A percentile compares a stretch with the other conserved stretches of the same genome.
phyloP scores from a whole-genome alignment of 805 yeast species.

The Kazachstania martiniae region DNA sequence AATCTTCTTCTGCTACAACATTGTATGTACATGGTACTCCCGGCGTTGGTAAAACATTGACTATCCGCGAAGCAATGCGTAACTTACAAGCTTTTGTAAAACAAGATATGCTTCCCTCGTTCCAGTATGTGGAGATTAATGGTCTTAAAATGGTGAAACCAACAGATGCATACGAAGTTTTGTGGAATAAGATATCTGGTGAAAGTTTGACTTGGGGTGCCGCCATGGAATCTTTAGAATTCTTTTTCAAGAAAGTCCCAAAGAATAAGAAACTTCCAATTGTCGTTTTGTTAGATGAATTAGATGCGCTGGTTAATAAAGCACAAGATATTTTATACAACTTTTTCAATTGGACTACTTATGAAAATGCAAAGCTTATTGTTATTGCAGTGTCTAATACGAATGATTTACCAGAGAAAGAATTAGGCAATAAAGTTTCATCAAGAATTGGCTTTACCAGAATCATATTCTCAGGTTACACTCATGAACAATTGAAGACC shows the following conservation, averaged over 20 bases:
- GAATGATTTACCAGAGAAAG: conserved; percentile 91
- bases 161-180: conserved; percentile 63
- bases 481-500: conserved; percentile 60
- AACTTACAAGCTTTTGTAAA: conserved; percentile 41
- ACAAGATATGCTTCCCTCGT: conserved; percentile 35
- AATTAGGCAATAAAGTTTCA: conserved; percentile 76
- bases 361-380: conserved; percentile 63
- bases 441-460: conserved; percentile 84
- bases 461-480: conserved; percentile 81
- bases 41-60: conserved; percentile 95
- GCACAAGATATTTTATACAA: conserved; percentile 86
- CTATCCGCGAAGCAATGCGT: conserved; percentile 74
- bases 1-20: conserved; percentile 66
- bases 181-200: conserved; percentile 70
- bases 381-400: conserved; percentile 94
- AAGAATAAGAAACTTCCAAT: conserved; percentile 35
- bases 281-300: conserved; percentile 75
- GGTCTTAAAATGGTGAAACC: conserved; percentile 81
- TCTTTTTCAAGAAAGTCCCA: conserved; percentile 43
- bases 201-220: conserved; percentile 47
- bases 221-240: conserved; percentile 59
- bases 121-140: conserved; percentile 77
- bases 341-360: conserved; percentile 95
- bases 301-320: conserved; percentile 77
- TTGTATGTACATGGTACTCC: conserved; percentile 94